Evolutionary conservation across 208 protist species (phyloP).

Genomic region (Wallacemonas rigidus): DNA sequence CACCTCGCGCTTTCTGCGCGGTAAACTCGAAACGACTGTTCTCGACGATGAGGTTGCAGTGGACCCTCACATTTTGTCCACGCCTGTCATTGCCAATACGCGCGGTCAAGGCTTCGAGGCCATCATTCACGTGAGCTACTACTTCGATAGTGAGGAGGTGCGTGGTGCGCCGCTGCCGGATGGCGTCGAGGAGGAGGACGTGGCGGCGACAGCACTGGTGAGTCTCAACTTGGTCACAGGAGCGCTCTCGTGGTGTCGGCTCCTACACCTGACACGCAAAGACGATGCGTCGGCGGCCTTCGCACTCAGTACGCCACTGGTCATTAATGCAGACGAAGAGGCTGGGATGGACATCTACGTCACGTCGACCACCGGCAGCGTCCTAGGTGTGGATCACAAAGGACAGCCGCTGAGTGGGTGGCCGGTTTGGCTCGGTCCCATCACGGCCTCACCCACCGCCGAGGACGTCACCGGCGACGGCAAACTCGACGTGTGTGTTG

Average conservation of each 20-base stretch:
- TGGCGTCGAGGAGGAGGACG: conserved; percentile 56
- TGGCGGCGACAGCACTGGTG: conserved; percentile 88
- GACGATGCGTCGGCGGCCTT: conserved; percentile 50
- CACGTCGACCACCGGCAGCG: conserved; percentile 72
- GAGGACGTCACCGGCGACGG: conserved; percentile 90
- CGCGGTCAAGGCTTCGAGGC: conserved; percentile 89
- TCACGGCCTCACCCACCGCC: conserved; percentile 63
- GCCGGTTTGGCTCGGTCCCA: conserved; percentile 71
- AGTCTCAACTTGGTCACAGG: conserved; percentile 83
- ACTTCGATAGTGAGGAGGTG: conserved; percentile 58
- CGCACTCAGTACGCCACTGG: conserved; percentile 72
- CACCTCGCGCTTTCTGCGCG: conserved; percentile 37
- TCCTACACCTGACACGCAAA: conserved; percentile 85
- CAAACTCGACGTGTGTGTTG: conserved; percentile 82
- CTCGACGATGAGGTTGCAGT: conserved; percentile 74
- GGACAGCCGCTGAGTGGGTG: conserved; percentile 55
- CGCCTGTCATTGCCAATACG: conserved; percentile 83
- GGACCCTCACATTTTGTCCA: conserved; percentile 88
- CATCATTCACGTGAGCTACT: conserved; percentile 92
- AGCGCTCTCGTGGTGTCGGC: conserved; percentile 79
- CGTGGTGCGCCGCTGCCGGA: conserved; percentile 10
- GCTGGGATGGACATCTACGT: conserved; percentile 66
- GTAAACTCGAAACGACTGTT: conserved; percentile 20
- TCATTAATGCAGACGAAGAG: conserved; percentile 78
- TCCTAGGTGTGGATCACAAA: conserved; percentile 66